Evolutionary conservation across 768 basidiomycete species (phyloP), one percentile per base, ranked within the genome.

Genomic region (Neoboletus brunneissimus): DNA sequence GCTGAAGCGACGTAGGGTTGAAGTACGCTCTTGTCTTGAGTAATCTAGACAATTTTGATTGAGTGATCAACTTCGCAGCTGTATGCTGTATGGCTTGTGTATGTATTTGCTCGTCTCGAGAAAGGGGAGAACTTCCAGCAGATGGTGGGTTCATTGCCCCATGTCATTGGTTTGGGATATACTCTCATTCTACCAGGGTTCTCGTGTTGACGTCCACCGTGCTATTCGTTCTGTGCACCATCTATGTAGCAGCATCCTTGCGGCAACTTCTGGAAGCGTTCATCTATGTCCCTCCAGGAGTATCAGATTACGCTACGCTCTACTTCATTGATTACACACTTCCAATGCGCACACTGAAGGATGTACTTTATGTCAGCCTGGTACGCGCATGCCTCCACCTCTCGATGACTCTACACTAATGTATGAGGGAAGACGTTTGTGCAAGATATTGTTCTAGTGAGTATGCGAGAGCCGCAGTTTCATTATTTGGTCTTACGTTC

Each of bases 391-490:
- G 2, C 6, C 31, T 16, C 4, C 5, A 5, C 15, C 15, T n/a
- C 9, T 20, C 27, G 10, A 15, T 18, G 20, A 38, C 4, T 46
- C 32, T 45, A 16, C 20, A 8, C 49, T 60, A 22, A 60, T 10
- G 13, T 20, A 29, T 20, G 29, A 16, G 16, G 15, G 2, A 45
- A 64, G 61, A 51, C 41, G 5, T 63, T 63, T 51, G 22, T 63
- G 9, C 62, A 63, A 51, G 62, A 63, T 34, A 55, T 63, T 23
- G 37, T 63, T 34, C 42, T 64, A 11, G 62, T 63, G 38, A 55
- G 61, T 25, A 13, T 13, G 35, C 38, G 8, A 20, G 10, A 13
- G 5, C 27, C 2, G 5, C 23, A 9, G 3, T 37, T 27, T 47
- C 51, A n/a, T 40, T 9, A 25, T 12, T 22, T 13, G 7, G 9